Evolutionary conservation across 2,329 filamentous ascomycete species (phyloP), one percentile per base, ranked within the genome.

Genomic region (Alternaria triticina): DNA sequence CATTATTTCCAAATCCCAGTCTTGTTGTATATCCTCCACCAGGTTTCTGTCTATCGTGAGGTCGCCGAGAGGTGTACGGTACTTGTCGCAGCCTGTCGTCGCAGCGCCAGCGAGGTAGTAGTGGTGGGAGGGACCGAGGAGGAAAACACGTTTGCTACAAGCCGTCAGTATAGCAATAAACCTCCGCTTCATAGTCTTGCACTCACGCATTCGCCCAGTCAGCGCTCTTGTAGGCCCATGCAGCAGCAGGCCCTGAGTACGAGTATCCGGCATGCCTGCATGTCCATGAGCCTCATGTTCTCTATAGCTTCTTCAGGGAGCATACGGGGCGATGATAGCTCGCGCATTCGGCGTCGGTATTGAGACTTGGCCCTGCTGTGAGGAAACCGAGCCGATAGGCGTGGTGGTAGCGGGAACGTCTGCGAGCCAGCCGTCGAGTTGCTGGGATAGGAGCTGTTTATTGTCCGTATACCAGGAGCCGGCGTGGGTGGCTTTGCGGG

Each of bases 41-140:
- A 86, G 85, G 5, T 82, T 81, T 8, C 77, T 82, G 76, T 96
- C 93, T 30, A 96, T 84, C 0, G 75, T 75, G 5, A 96, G 83
- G 66, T 90, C 82, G 11, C 93, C 93, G 28, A 94, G 87, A 0
- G 93, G 93, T 0, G 93, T 96, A 13, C 83, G 86, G 77, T 94
- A 96, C 63, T 85, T 83, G 28, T 84, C 85, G 75, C 93, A 94
- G 11, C 84, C 86, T 0, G 94, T 91, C 7, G 97, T 85, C 3
- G 93, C 94, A 68, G 92, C 91, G 54, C 90, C 91, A 2, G 86
- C 83, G 2, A 98, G 88, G 68, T 93, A 91, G 79, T 92, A 89
- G 52, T 95, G 93, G 75, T 99, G 96, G 1, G 95, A 97, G 3
- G 96, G 96, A 0, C 96, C 96, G 15, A 99, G 88, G 45, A 99